Evolutionary conservation across 495 filamentous ascomycete species (phyloP), one percentile per base, ranked within the genome.

Genomic region (Cenococcum geophilum): DNA sequence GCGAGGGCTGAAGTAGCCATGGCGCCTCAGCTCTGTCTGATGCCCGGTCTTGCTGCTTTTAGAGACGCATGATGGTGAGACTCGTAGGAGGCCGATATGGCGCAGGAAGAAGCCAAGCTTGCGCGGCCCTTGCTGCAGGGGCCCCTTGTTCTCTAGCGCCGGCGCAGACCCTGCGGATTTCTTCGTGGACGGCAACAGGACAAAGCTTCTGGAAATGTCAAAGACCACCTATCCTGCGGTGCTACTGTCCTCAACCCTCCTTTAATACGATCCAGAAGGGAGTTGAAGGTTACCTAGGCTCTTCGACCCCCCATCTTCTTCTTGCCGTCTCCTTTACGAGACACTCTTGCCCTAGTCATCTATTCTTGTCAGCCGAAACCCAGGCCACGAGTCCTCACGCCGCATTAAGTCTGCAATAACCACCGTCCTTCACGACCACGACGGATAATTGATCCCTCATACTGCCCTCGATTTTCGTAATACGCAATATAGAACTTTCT

Each of bases 341-440:
- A 12, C 20, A 40, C 12, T 43, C 45, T 34, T 42, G 32, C 34
- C 58, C n/a, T 12, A 23, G 32, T 40, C 34, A 52, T 52, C 25
- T 23, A 52, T 23, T 52, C 40, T 57, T 18, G 36, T 50, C 45
- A 58, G 55, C 55, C 32, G 49, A 52, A 52, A 45, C 55, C 55
- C 20, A 47, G 55, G 61, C 55, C 61, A 58, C 61, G 61, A 52
- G 61, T 58, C 61, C 55, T 58, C 55, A 58, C 21, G 32, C 34
- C 54, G 54, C 21, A 52, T 56, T 25, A 18, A 37, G 54, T 22
- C 21, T 37, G 16, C 32, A 37, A 56, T 43, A 12, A 56, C 40
- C 40, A 58, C 36, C 58, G 18, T 60, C 18, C 34, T 45, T 45
- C 40, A 45, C 18, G 1, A 45, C 40, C 40, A 18, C 18, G 2